phyloP scores from a whole-genome alignment of 2,329 filamentous ascomycete species.

The Xylariaceae sp. region DNA sequence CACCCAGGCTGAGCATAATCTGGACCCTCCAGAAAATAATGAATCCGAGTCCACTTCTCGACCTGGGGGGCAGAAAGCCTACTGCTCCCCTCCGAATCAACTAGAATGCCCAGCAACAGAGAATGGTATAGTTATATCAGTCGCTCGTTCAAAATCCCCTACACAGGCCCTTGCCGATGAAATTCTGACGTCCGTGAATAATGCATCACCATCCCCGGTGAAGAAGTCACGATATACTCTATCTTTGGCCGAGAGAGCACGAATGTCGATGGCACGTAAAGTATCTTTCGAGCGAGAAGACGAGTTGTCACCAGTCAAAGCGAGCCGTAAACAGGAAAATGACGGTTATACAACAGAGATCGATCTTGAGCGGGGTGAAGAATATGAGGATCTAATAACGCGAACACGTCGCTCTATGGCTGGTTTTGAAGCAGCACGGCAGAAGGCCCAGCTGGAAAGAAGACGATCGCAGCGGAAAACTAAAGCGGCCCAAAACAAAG shows the following conservation, averaged over 20 bases:
- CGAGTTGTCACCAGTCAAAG: conserved; percentile 23
- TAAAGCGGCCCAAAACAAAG: conserved; percentile 40
- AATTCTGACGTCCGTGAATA: conserved; percentile 53
- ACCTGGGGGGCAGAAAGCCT: conserved; percentile 1
- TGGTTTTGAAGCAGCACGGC: conserved; percentile 56
- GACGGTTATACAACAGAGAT: conserved; percentile 22
- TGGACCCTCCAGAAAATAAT: background rate
- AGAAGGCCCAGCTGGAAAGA: conserved; percentile 57
- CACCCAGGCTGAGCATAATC: background rate
- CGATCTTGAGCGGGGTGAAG: conserved; percentile 27
- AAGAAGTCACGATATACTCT: conserved; percentile 54
- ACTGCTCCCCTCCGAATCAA: background rate
- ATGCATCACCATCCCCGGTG: conserved; percentile 53
- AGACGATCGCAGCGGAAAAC: conserved; percentile 48
- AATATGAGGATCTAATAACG: conserved; percentile 49
- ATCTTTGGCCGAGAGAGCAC: conserved; percentile 72
- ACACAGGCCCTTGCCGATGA: conserved; percentile 52
- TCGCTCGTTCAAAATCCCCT: conserved; percentile 35
- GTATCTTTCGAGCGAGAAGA: conserved; percentile 35
- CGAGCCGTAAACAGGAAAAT: conserved; percentile 14
- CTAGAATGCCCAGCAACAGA: background rate
- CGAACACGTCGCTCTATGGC: conserved; percentile 60
- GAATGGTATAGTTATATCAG: conserved; percentile 12
- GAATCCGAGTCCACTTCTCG: background rate
- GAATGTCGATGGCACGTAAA: conserved; percentile 68